Conservation (phyloP, 495 filamentous ascomycete species). For the Saxispiralis lemnorum region DNA sequence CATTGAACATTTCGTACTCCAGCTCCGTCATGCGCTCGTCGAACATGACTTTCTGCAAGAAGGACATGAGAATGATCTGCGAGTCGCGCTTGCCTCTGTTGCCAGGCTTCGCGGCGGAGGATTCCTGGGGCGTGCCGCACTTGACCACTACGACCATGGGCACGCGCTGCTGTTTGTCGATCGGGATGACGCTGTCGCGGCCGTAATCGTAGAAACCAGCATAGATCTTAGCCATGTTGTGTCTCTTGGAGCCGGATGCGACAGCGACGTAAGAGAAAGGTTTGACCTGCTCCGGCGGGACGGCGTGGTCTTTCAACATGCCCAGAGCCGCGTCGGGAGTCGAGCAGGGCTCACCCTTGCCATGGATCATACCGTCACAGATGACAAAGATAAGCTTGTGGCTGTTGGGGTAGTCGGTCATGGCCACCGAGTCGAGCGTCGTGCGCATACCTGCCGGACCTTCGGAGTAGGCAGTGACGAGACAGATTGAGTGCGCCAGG, state of each 20-base stretch:
- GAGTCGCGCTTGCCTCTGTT: conserved; percentile 97
- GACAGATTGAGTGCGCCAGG: conserved; percentile 76
- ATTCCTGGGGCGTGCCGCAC: conserved; percentile 81
- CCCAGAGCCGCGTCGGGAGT: conserved; percentile 79
- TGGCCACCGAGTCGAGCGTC: conserved; percentile 88
- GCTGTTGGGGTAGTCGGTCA: conserved; percentile 96
- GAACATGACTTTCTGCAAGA: conserved; percentile 99
- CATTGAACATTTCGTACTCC: conserved; percentile 99
- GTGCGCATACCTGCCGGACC: conserved; percentile 82
- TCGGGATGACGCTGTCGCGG: conserved; percentile 53
- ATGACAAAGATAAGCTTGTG: conserved; percentile 93
- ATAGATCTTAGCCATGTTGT: conserved; percentile 99
- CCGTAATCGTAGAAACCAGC: conserved; percentile 97
- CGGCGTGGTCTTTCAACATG: conserved; percentile 87
- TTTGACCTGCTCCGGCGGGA: conserved; percentile 60
- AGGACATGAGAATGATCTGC: conserved; percentile 98
- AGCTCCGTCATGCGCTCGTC: conserved; percentile 99
- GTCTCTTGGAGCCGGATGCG: conserved; percentile 84
- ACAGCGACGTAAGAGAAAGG: conserved; percentile 94
- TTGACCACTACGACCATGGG: conserved; percentile 98
- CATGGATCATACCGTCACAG: conserved; percentile 96
- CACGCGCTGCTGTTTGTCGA: conserved; percentile 89
- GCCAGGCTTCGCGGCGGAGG: conserved; percentile 64
- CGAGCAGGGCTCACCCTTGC: conserved; percentile 67
- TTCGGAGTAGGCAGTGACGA: conserved; percentile 96